Evolutionary conservation across 2,329 filamentous ascomycete species (phyloP).

Genomic region (Aspergillus caelatus): DNA sequence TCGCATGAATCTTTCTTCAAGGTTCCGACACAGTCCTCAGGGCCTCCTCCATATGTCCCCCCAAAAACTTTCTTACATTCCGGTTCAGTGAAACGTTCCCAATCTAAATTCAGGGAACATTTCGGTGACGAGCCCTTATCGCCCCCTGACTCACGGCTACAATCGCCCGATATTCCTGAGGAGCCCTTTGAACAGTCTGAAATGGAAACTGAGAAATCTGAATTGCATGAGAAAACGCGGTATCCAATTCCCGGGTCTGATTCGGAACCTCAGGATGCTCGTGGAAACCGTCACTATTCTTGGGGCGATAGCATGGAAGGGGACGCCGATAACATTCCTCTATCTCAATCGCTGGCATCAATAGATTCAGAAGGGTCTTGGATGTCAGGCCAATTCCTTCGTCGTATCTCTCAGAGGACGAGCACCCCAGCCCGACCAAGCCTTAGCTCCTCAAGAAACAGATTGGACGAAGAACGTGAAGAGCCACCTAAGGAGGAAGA

Average conservation of each 20-base stretch:
- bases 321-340: slow-evolving; percentile 46
- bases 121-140: slow-evolving; percentile 83
- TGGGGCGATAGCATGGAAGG: slow-evolving; percentile 54
- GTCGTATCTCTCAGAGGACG: slow-evolving; percentile 48
- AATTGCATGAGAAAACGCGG: slow-evolving; percentile 19
- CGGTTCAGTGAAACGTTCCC: slow-evolving; percentile 72
- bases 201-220: slow-evolving; percentile 13
- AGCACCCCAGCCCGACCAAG: slow-evolving; percentile 43
- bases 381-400: slow-evolving; percentile 76
- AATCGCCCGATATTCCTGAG: slow-evolving; percentile 69
- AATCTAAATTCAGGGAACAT: slow-evolving; percentile 91
- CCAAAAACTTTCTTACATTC: slow-evolving; percentile 51
- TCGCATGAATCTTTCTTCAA: slow-evolving; percentile 82
- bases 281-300: slow-evolving; percentile 37
- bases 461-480: slow-evolving; percentile 57
- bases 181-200: slow-evolving; percentile 23
- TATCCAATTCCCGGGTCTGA: slow-evolving; percentile 29
- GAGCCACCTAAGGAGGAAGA: slow-evolving; percentile 56
- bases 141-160: slow-evolving; percentile 79
- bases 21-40: slow-evolving; percentile 55
- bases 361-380: slow-evolving; percentile 96
- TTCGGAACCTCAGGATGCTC: slow-evolving; percentile 33
- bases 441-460: slow-evolving; percentile 37
- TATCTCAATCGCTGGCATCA: slow-evolving; percentile 86
- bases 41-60: slow-evolving; percentile 40